Evolutionary conservation across 2,329 filamentous ascomycete species (phyloP).

Genomic region (Lasiodiplodia gonubiensis): DNA sequence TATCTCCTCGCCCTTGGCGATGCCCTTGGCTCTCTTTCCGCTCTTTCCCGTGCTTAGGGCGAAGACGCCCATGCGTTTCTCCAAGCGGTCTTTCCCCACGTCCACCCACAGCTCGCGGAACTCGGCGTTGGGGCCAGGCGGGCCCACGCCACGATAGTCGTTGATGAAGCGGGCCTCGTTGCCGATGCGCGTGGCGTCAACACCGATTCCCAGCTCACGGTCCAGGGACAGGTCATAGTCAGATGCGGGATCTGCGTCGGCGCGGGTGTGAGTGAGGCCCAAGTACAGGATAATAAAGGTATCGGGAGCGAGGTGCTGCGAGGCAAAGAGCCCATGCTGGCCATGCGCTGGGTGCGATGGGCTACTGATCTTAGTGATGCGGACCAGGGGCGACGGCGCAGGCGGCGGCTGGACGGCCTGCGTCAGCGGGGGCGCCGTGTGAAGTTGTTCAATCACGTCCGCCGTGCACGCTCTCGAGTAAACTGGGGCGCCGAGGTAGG

Average conservation of each 20-base stretch:
- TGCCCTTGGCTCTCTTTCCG: conserved; percentile 53
- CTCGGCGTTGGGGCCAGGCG: conserved; percentile 48
- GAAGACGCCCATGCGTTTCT: conserved; percentile 58
- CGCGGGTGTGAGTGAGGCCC: conserved; percentile 54
- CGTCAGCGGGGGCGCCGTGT: conserved; percentile 31
- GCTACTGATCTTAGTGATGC: conserved; percentile 49
- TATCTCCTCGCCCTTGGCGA: conserved; percentile 57
- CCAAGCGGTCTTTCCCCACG: conserved; percentile 45
- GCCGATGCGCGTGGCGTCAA: conserved; percentile 56
- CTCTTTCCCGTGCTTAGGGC: conserved; percentile 57
- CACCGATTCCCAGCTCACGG: conserved; percentile 54
- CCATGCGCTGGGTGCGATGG: conserved; percentile 54
- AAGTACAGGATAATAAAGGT: conserved; percentile 58
- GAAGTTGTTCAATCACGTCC: conserved; percentile 36
- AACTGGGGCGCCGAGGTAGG: conserved; percentile 39
- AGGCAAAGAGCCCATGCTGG: conserved; percentile 57
- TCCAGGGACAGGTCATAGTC: conserved; percentile 60
- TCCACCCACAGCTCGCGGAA: conserved; percentile 49
- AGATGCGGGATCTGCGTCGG: conserved; percentile 49
- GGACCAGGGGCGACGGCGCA: conserved; percentile 46
- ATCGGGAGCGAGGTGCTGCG: conserved; percentile 50
- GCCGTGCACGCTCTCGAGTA: conserved; percentile 41
- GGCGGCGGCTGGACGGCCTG: conserved; percentile 27
- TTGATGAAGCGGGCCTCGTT: conserved; percentile 61
- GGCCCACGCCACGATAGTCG: conserved; percentile 57